Percentiles rank a stretch among this genome's conserved stretches.
Conservation (phyloP, 2,329 filamentous ascomycete species). For the Graphilbum fragrans region DNA sequence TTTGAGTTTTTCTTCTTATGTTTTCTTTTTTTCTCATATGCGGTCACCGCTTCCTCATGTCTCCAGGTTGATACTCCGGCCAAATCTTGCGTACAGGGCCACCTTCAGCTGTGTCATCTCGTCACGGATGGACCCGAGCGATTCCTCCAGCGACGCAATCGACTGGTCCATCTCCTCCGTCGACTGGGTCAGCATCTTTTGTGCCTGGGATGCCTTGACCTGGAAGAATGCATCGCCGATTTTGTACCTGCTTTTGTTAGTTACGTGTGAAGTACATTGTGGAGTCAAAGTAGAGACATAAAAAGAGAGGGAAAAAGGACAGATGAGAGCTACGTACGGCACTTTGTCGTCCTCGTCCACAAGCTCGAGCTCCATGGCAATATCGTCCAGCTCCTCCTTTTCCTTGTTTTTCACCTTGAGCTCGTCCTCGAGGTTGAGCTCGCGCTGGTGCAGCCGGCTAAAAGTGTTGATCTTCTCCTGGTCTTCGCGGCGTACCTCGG, state of each 20-base stretch:
- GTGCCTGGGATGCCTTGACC: constrained; percentile 70
- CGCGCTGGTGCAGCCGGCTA: constrained; percentile 83
- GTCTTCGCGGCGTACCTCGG: constrained; percentile 89
- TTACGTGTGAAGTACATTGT: too few species aligned
- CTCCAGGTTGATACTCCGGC: constrained; percentile 93
- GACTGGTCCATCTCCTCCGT: constrained; percentile 66
- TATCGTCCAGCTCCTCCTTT: constrained; percentile 93
- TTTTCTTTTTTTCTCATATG: too few species aligned
- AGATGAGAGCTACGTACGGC: constrained; percentile 46
- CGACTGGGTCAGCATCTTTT: constrained; percentile 66
- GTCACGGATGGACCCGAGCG: constrained; percentile 60
- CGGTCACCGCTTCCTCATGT: constrained; percentile 36
- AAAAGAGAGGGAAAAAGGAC: not conserved
- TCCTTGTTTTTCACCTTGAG: constrained; percentile 85
- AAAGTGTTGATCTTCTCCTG: constrained; percentile 99
- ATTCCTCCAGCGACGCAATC: constrained; percentile 64
- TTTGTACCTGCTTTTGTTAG: constrained; percentile 58
- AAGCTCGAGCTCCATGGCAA: constrained; percentile 75
- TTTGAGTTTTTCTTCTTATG: too few species aligned
- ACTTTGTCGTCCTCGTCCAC: constrained; percentile 70
- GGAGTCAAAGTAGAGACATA: not conserved
- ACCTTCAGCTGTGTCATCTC: constrained; percentile 89
- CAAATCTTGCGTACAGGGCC: constrained; percentile 86
- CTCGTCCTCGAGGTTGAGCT: constrained; percentile 67
- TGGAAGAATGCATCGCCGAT: constrained; percentile 94